Evolutionary conservation across 2,329 filamentous ascomycete genomes (phyloP).

Genomic region (Trichophyton verrucosum): DNA sequence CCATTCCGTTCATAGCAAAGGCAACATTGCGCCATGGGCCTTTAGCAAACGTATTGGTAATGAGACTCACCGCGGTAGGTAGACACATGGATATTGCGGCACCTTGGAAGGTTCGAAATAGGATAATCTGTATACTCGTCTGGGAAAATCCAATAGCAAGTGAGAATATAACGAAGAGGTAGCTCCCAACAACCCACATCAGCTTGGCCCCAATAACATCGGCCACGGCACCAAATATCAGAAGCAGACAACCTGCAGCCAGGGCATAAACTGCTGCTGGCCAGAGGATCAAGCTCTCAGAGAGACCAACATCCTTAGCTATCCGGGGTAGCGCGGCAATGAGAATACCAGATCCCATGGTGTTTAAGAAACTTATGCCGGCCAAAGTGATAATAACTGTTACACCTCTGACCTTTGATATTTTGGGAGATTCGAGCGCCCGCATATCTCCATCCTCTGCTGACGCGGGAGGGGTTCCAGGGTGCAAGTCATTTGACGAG

Average conservation of each 20-base stretch:
- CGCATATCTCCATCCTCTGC: neutral
- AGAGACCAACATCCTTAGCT: slow-evolving; percentile 19
- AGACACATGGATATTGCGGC: slow-evolving; percentile 35
- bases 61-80: slow-evolving; percentile 36
- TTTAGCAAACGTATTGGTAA: slow-evolving; percentile 33
- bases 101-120: slow-evolving; percentile 36
- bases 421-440: neutral
- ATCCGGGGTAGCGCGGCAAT: slow-evolving; percentile 21
- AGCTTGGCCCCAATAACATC: slow-evolving; percentile 38
- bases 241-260: slow-evolving; percentile 32
- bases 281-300: slow-evolving; percentile 16
- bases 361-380: slow-evolving; percentile 21
- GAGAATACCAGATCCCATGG: slow-evolving; percentile 21
- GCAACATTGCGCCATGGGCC: slow-evolving; percentile 38
- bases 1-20: slow-evolving; percentile 38
- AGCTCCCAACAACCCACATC: slow-evolving; percentile 35
- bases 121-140: slow-evolving; percentile 31
- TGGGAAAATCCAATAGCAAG: slow-evolving; percentile 29
- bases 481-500: neutral
- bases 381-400: slow-evolving; percentile 19
- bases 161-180: slow-evolving; percentile 31
- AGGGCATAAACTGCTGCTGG: slow-evolving; percentile 23
- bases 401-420: slow-evolving; percentile 10
- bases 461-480: neutral
- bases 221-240: slow-evolving; percentile 38